Base-by-base conservation (phyloP, 768 basidiomycete species). In the Mycena amicta region DNA sequence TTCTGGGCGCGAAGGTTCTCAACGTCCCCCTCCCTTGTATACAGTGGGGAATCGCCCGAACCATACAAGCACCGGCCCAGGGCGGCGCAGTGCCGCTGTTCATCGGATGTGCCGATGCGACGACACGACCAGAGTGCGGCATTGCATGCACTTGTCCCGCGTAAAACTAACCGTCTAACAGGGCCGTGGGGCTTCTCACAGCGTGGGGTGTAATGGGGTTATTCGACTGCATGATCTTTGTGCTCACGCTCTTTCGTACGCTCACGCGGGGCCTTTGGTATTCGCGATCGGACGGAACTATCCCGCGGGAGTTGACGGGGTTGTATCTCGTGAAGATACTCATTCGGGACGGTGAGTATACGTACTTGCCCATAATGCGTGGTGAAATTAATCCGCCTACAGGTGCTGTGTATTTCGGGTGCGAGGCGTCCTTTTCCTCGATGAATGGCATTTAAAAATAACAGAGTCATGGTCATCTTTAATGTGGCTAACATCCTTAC, bases 331-430 rank as follows among this genome's bases (percentile, higher is more conserved):
- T 57, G 5, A 29, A 28, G 22, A 29, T 57, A 6, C 31, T 57
- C 13, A 11, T 52, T 1, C 56, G 56, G n/a, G 56, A 57, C 22
- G 56, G 50, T 57, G 43, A 26, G 41, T 3, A 3, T 13, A 0
- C 12, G 6, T 25, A n/a, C n/a, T n/a, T n/a, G n/a, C 27, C 15
- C 2, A 6, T 33, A 1, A 6, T 43, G 13, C 41, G 13, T 22
- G 11, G 13, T 22, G 41, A 6, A 20, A 5, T 22, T 11, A 22
- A 12, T 20, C 12, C 13, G n/a, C 5, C 15, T 16, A 11, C 5
- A 56, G 56, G 56, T 5, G 29, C 37, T 12, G 22, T 57, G 5
- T 57, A 57, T 31, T 57, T 57, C 16, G 47, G 47, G 56, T 57
- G 25, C 28, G 20, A 8, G 8, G 8, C 8, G 8, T 11, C 16